A percentile compares a stretch with the other conserved stretches of the same genome.
These are phyloP conservation scores for Barnettozyma siamensis DNA, from an alignment of 805 yeast species.

Conservation along the genomic window DNA sequence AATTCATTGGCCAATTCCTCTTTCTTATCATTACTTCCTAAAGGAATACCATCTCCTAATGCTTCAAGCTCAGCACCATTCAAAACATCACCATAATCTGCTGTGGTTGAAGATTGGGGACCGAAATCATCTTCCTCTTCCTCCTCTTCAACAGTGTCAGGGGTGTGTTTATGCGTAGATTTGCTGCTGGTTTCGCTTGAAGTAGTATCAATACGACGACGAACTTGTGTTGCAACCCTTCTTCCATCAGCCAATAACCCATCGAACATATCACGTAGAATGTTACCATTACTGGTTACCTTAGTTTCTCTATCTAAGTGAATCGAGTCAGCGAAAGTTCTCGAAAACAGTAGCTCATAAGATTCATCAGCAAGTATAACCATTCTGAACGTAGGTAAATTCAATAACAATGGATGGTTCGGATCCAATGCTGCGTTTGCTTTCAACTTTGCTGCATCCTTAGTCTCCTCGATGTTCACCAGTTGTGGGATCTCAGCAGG, in stretches of 20 bases:
- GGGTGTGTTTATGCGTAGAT: slow-evolving; percentile 6
- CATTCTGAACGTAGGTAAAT: slow-evolving; percentile 89
- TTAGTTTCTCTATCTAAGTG: slow-evolving; percentile 53
- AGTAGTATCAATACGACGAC: slow-evolving; percentile 75
- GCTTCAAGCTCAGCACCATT: slow-evolving; percentile 46
- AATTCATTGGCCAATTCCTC: slow-evolving; percentile 20
- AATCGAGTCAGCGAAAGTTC: slow-evolving; percentile 59
- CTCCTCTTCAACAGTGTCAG: slow-evolving; percentile 14
- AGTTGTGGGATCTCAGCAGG: slow-evolving; percentile 48
- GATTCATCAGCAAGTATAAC: slow-evolving; percentile 91
- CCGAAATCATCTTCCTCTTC: slow-evolving; percentile 49
- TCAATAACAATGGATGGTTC: slow-evolving; percentile 63
- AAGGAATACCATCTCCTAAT: slow-evolving; percentile 29
- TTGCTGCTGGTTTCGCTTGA: slow-evolving; percentile 7
- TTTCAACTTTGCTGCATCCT: slow-evolving; percentile 25
- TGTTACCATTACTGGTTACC: slow-evolving; percentile 42
- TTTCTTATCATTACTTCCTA: slow-evolving; percentile 8
- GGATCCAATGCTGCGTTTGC: slow-evolving; percentile 86
- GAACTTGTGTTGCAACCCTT: slow-evolving; percentile 84
- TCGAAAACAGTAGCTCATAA: slow-evolving; percentile 75
- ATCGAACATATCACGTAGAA: slow-evolving; percentile 82
- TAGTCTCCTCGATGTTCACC: slow-evolving; percentile 36
- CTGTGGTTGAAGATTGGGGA: slow-evolving; percentile 29
- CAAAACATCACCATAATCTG: slow-evolving; percentile 39
- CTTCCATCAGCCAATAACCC: slow-evolving; percentile 89